Percentiles rank a stretch among this genome's conserved stretches.
Evolutionary conservation across 768 basidiomycete species (phyloP).

Genomic region (Tulasnella sp.): DNA sequence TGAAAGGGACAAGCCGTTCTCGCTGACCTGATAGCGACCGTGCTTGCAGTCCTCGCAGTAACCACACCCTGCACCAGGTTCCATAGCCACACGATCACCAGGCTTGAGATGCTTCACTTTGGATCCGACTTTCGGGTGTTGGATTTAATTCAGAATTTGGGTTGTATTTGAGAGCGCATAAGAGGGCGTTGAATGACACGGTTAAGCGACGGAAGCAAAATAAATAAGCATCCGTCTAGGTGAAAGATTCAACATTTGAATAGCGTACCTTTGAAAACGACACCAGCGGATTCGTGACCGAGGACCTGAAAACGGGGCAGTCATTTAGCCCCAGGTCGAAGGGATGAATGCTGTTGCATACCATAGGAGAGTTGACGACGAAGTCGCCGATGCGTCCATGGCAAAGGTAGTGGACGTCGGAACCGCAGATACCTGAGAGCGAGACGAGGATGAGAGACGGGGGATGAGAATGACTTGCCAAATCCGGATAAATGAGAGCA

Average conservation of each 20-base stretch:
- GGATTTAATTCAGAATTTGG: background rate
- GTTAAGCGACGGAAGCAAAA: too few relatives aligned
- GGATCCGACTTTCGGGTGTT: constrained; percentile 49
- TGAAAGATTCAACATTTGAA: too few relatives aligned
- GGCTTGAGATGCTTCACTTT: constrained; percentile 66
- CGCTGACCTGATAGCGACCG: constrained; percentile 68
- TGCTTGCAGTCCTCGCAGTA: constrained; percentile 76
- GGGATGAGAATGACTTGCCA: constrained; percentile 15
- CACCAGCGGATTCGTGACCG: constrained; percentile 87
- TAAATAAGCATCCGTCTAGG: too few relatives aligned
- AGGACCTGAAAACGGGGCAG: constrained; percentile 52
- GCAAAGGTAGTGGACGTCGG: constrained; percentile 78
- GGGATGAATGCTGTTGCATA: constrained; percentile 26
- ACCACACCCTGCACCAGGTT: constrained; percentile 83
- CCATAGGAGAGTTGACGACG: constrained; percentile 74
- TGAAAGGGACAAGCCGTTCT: background rate
- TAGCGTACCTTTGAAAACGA: constrained; percentile 54
- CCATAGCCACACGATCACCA: constrained; percentile 86
- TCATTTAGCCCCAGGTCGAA: background rate
- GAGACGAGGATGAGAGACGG: constrained; percentile 27
- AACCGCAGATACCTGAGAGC: constrained; percentile 69
- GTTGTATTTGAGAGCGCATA: too few relatives aligned
- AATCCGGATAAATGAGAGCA: constrained; percentile 23
- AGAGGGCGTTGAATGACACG: too few relatives aligned
- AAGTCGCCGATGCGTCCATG: constrained; percentile 67